Conservation (phyloP, 2,329 filamentous ascomycete species). For the Escovopsis weberi region DNA sequence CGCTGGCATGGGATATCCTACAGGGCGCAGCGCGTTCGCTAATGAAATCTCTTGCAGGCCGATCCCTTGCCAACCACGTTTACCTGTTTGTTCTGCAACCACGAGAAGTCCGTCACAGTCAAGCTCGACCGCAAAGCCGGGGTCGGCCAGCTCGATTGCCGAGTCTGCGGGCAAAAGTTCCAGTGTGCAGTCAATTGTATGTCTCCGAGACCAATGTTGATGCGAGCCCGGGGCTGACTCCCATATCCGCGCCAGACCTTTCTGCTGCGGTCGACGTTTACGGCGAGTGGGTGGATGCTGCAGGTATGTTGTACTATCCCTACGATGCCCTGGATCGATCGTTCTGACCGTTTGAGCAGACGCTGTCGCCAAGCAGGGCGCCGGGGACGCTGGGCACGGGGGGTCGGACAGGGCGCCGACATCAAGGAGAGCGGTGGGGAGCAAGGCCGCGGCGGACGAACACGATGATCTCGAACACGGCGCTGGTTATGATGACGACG, state of each 20-base stretch:
- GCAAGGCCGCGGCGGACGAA: constrained; percentile 20
- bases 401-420: constrained; percentile 13
- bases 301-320: constrained; percentile 26
- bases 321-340: background rate
- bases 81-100: constrained; percentile 95
- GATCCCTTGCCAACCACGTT: constrained; percentile 72
- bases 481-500: constrained; percentile 39
- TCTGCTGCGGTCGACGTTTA: constrained; percentile 91
- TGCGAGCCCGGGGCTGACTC: constrained; percentile 8
- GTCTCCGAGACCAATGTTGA: constrained; percentile 11
- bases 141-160: constrained; percentile 74
- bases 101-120: constrained; percentile 81
- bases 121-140: constrained; percentile 90
- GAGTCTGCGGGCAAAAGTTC: constrained; percentile 85
- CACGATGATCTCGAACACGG: constrained; percentile 38
- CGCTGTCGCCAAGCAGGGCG: constrained; percentile 34
- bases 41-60: constrained; percentile 26
- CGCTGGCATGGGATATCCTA: constrained; percentile 4
- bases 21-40: background rate
- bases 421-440: constrained; percentile 9
- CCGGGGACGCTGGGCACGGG: constrained; percentile 14
- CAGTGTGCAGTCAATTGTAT: constrained; percentile 87
- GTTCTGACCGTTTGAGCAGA: constrained; percentile 21
- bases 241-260: constrained; percentile 43
- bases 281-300: constrained; percentile 92